Conservation (phyloP, 495 filamentous ascomycete species). For the Penicillium bovifimosum region DNA sequence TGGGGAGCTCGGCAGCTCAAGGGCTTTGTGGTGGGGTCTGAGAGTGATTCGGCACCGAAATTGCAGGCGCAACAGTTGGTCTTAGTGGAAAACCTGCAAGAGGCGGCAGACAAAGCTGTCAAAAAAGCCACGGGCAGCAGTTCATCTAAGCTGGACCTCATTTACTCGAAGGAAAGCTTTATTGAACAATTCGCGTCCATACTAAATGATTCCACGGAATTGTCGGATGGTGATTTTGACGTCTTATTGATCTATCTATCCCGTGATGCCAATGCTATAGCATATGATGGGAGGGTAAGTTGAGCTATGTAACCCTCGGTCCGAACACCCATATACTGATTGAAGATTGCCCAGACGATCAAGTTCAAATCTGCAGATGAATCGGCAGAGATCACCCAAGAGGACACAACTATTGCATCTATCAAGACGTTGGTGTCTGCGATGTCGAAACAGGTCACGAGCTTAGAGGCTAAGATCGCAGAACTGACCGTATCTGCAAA, state of each 20-base stretch:
- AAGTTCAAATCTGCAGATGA: slow-evolving; percentile 59
- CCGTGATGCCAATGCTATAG: slow-evolving; percentile 58
- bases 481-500: slow-evolving; percentile 53
- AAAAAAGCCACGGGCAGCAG: slow-evolving; percentile 39
- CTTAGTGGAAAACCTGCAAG: slow-evolving; percentile 48
- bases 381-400: slow-evolving; percentile 53
- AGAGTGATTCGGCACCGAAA: slow-evolving; percentile 25
- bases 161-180: slow-evolving; percentile 64
- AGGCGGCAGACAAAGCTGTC: slow-evolving; percentile 40
- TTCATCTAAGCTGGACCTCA: slow-evolving; percentile 51
- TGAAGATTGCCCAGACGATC: slow-evolving; percentile 51
- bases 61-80: slow-evolving; percentile 44
- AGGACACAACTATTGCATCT: slow-evolving; percentile 76
- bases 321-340: slow-evolving; percentile 8
- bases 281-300: slow-evolving; percentile 58
- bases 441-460: slow-evolving; percentile 57
- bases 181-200: slow-evolving; percentile 49
- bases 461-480: slow-evolving; percentile 50
- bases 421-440: slow-evolving; percentile 63
- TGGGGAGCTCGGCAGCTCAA: slow-evolving; percentile 75
- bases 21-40: slow-evolving; percentile 46
- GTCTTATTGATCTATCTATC: slow-evolving; percentile 67
- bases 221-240: slow-evolving; percentile 62
- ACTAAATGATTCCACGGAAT: slow-evolving; percentile 43
- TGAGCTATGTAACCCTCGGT: slow-evolving; percentile 11